Conservation (phyloP, 164 flowering plant species). For the Vitis labrusca region DNA sequence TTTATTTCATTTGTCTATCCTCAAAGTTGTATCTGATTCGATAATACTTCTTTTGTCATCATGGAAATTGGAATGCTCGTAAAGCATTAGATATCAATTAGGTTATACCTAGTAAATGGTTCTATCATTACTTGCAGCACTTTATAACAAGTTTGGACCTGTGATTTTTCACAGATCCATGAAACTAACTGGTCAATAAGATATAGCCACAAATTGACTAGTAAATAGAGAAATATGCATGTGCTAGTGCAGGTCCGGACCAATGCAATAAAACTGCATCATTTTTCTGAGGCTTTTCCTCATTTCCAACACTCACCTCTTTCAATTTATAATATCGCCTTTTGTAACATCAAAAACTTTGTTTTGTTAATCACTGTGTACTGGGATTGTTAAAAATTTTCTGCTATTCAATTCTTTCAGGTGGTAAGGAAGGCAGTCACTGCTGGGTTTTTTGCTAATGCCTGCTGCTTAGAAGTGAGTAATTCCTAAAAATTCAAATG, state of each 20-base stretch:
- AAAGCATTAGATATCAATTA: background rate
- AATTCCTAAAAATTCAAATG: constrained; percentile 3
- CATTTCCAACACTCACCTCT: background rate
- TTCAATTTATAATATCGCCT: background rate
- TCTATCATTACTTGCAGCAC: background rate
- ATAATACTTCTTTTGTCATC: too few relatives aligned
- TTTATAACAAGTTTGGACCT: background rate
- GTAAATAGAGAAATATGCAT: background rate
- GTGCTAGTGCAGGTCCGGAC: too few relatives aligned
- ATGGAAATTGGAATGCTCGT: background rate
- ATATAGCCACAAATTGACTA: too few relatives aligned
- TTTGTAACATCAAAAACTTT: background rate
- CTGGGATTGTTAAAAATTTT: background rate
- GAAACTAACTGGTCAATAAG: too few relatives aligned
- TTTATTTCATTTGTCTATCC: too few relatives aligned
- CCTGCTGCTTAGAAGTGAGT: constrained; percentile 88
- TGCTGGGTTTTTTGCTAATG: constrained; percentile 97
- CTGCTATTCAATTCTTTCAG: constrained; percentile 36
- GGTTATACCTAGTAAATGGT: background rate
- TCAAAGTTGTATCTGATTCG: too few relatives aligned
- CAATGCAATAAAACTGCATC: too few relatives aligned
- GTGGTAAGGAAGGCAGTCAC: constrained; percentile 79
- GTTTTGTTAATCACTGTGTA: background rate
- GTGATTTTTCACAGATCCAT: too few relatives aligned
- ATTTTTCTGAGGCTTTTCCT: constrained; percentile 1